phyloP scores from a whole-genome alignment of 768 basidiomycete species.

The Naganishia randhawae region DNA sequence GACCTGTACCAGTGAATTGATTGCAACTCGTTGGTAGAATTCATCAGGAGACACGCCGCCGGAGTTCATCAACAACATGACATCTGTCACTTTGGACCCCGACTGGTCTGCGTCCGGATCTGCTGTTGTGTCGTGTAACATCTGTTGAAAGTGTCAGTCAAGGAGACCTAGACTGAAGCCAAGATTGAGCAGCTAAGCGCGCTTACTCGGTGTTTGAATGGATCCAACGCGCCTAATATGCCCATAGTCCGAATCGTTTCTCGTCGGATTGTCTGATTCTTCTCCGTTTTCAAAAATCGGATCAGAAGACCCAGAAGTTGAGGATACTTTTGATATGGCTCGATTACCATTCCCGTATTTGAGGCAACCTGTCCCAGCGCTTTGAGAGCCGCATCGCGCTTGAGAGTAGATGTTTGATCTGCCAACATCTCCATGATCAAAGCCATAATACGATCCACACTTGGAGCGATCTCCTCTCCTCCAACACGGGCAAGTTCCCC shows the following conservation, averaged over 20 bases:
- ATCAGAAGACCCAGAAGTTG: conserved; percentile 81
- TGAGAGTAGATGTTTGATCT: conserved; percentile 74
- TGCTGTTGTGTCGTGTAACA: conserved; percentile 55
- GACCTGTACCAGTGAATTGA: conserved; percentile 78
- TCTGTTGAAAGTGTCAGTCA: conserved; percentile 29
- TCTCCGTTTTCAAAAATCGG: conserved; percentile 79
- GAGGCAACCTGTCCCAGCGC: conserved; percentile 94
- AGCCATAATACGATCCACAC: conserved; percentile 81
- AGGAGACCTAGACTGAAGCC: background rate
- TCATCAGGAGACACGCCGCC: conserved; percentile 70
- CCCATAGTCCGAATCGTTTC: conserved; percentile 94
- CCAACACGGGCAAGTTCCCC: conserved; percentile 90
- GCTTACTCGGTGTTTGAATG: conserved; percentile 86
- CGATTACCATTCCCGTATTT: conserved; percentile 89
- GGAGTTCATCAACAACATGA: conserved; percentile 51
- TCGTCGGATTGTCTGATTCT: conserved; percentile 60
- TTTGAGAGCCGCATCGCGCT: conserved; percentile 88
- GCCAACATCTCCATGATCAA: conserved; percentile 82
- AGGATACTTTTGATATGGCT: conserved; percentile 84
- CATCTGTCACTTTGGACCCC: conserved; percentile 52
- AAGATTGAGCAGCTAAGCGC: background rate
- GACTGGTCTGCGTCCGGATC: conserved; percentile 65
- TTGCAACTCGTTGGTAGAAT: conserved; percentile 94
- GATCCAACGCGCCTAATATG: conserved; percentile 91
- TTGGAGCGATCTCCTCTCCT: conserved; percentile 79